phyloP scores from a whole-genome alignment of 2,329 filamentous ascomycete species.

The Cephalotrichum gorgonifer region DNA sequence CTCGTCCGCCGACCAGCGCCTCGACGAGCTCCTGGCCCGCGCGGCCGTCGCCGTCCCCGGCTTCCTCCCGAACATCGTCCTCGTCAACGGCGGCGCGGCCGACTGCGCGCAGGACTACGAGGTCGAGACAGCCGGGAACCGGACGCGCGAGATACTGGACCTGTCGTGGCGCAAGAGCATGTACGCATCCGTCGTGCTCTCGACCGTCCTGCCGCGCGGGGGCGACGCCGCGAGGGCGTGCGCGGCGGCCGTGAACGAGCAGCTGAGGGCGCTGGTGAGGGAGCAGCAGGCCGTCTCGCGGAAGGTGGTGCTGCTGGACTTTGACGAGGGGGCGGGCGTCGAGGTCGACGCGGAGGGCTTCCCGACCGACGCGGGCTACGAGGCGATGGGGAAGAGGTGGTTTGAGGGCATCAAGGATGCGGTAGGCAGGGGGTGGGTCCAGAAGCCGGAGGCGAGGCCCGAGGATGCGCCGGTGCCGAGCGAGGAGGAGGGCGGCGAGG shows the following conservation, averaged over 20 bases:
- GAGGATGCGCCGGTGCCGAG: not conserved
- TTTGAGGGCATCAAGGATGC: constrained; percentile 18
- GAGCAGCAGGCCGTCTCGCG: constrained; percentile 11
- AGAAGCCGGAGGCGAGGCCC: constrained; percentile 1
- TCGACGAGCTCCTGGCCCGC: constrained; percentile 21
- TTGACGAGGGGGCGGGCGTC: constrained; percentile 17
- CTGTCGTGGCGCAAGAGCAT: constrained; percentile 17
- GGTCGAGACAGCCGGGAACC: constrained; percentile 15
- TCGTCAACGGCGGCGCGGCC: constrained; percentile 28
- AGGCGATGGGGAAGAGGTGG: constrained; percentile 23
- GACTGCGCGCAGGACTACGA: constrained; percentile 23
- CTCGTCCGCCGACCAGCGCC: constrained; percentile 19
- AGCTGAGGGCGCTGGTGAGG: constrained; percentile 14
- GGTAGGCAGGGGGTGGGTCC: constrained; percentile 3
- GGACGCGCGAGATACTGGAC: constrained; percentile 20
- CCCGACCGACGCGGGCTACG: constrained; percentile 22
- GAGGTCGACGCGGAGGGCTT: constrained; percentile 17
- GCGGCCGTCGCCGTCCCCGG: constrained; percentile 15
- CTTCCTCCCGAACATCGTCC: constrained; percentile 23
- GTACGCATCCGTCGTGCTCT: constrained; percentile 21
- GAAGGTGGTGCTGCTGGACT: constrained; percentile 20
- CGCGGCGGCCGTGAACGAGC: constrained; percentile 16
- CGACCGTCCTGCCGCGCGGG: constrained; percentile 19
- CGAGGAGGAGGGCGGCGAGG: not conserved
- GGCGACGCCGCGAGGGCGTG: constrained; percentile 13